Evolutionary conservation across 306 rosid species (phyloP).

Genomic region (Vigna reflexopilosa): DNA sequence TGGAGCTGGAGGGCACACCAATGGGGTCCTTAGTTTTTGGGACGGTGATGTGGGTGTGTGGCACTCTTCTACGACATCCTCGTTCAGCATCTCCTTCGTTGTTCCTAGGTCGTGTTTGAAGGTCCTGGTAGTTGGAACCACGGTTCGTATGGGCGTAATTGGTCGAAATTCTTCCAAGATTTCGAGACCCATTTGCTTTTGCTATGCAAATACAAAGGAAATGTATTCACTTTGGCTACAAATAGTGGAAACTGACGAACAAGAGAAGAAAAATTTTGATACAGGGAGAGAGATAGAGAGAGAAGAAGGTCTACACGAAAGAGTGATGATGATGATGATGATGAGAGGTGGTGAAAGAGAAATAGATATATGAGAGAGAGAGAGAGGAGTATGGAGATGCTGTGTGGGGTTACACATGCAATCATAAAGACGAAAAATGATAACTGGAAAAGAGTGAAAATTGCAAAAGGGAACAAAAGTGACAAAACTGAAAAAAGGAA

Average conservation of each 20-base stretch:
- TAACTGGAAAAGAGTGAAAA: constrained; percentile 1
- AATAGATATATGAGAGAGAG: constrained; percentile 45
- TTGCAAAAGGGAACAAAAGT: constrained; percentile 1
- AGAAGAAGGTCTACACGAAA: not conserved
- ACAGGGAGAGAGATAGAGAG: constrained; percentile 2
- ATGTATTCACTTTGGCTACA: not conserved
- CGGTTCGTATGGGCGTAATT: constrained; percentile 55
- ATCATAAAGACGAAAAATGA: constrained; percentile 21
- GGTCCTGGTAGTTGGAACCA: constrained; percentile 14
- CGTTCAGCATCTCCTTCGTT: constrained; percentile 32
- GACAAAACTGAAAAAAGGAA: not conserved
- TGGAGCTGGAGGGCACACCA: constrained; percentile 73
- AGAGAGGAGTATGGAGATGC: constrained; percentile 22
- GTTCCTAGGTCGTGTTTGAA: constrained; percentile 37
- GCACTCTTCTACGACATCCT: constrained; percentile 47
- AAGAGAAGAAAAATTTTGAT: no score
- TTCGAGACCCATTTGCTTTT: constrained; percentile 57
- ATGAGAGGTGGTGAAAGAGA: constrained; percentile 48
- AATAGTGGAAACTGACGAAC: no score
- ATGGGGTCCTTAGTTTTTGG: constrained; percentile 35
- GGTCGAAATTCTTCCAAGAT: constrained; percentile 60
- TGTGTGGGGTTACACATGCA: constrained; percentile 43
- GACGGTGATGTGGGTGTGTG: constrained; percentile 57
- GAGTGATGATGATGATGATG: constrained; percentile 14
- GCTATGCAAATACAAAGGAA: not conserved